Conservation (phyloP, 2,329 filamentous ascomycete genomes). For the Coniochaeta prunicola region DNA sequence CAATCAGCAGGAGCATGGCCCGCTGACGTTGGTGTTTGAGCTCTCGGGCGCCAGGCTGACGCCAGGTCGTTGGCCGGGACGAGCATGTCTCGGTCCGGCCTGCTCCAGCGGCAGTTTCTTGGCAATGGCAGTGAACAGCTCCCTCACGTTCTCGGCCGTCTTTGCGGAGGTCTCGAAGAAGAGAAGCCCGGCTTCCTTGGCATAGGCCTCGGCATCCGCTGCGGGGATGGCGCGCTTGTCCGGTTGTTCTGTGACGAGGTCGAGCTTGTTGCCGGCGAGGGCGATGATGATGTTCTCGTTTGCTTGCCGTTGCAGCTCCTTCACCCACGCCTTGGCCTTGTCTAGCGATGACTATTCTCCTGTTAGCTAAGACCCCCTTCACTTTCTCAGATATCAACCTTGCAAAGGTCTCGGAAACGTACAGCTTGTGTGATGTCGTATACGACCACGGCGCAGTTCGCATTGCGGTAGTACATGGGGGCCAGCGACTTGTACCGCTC, state of each 20-base stretch:
- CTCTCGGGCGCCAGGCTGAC: conserved; percentile 51
- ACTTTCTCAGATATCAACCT: not conserved
- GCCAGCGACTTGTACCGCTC: conserved; percentile 98
- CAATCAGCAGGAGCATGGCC: conserved; percentile 46
- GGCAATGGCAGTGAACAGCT: conserved; percentile 94
- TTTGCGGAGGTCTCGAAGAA: conserved; percentile 99
- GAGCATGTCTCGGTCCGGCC: conserved; percentile 80
- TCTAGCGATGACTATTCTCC: conserved; percentile 75
- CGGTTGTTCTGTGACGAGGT: conserved; percentile 87
- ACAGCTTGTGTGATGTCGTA: conserved; percentile 99
- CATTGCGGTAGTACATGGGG: conserved; percentile 99
- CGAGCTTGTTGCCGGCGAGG: conserved; percentile 94
- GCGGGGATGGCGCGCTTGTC: conserved; percentile 90
- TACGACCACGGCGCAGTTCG: conserved; percentile 97
- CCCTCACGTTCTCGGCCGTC: conserved; percentile 90
- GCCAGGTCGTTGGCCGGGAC: conserved; percentile 54
- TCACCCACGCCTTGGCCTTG: conserved; percentile 99
- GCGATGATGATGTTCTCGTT: conserved; percentile 99
- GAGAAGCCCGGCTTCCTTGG: conserved; percentile 82
- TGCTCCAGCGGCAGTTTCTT: conserved; percentile 97
- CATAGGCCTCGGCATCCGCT: conserved; percentile 91
- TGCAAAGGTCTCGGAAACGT: conserved; percentile 30
- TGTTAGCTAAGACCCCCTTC: conserved; percentile 18
- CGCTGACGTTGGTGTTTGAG: conserved; percentile 48
- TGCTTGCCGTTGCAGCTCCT: conserved; percentile 95